Percentiles rank a stretch among this genome's conserved stretches.
These are phyloP conservation scores for Cercophora scortea DNA, from an alignment of 495 filamentous ascomycete genomes.

Conservation along the genomic window DNA sequence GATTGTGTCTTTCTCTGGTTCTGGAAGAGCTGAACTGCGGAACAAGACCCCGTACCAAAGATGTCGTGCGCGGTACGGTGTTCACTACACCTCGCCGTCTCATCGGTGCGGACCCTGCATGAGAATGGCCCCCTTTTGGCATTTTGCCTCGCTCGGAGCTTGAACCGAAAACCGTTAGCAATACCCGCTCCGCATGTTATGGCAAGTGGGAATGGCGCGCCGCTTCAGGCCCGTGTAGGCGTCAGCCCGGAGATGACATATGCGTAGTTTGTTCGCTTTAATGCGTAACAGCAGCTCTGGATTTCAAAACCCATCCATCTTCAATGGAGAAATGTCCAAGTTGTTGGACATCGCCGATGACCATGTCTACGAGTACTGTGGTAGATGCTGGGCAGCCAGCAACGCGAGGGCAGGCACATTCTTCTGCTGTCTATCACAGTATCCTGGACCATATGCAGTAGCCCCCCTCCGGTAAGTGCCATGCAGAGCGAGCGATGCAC, in stretches of 20 bases:
- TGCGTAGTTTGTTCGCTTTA: not conserved
- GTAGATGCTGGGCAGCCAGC: not conserved
- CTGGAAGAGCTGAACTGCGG: not conserved
- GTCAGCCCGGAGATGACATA: not conserved
- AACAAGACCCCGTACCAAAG: not conserved
- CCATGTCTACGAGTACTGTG: not conserved
- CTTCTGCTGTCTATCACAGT: not conserved
- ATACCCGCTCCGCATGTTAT: not conserved
- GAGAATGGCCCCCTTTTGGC: not conserved
- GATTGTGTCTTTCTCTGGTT: not conserved
- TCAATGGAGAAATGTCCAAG: not conserved
- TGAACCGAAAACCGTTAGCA: conserved; percentile 11
- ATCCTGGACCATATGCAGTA: not conserved
- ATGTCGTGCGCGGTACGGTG: not conserved
- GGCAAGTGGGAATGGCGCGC: not conserved
- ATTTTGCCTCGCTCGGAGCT: not conserved
- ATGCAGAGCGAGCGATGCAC: not conserved
- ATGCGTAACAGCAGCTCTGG: not conserved
- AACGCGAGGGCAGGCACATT: not conserved
- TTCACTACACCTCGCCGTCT: not conserved
- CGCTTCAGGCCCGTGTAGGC: not conserved
- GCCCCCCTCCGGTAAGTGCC: not conserved
- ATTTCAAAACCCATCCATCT: not conserved
- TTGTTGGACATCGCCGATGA: not conserved
- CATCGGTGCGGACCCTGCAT: not conserved